Percentiles rank a stretch among this genome's conserved stretches.
Evolutionary conservation across 257 asterid species (phyloP).

Genomic region (Nemophila menziesii): DNA sequence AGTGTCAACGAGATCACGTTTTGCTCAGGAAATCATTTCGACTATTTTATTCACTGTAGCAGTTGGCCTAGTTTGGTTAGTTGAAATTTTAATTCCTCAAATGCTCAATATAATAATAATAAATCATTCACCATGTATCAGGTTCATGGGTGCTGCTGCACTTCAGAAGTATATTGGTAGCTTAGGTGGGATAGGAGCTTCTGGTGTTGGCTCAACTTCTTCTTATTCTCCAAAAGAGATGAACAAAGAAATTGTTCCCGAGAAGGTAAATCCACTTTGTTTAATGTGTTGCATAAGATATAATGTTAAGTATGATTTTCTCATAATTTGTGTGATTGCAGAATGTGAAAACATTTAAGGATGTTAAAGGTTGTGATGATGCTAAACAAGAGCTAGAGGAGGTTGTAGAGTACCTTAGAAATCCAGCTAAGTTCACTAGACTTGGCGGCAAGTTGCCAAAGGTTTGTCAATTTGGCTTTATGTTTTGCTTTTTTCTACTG

Average conservation of each 20-base stretch:
- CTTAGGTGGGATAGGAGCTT: slow-evolving; percentile 91
- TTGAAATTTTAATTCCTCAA: background rate
- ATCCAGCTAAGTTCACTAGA: slow-evolving; percentile 87
- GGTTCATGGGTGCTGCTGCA: slow-evolving; percentile 76
- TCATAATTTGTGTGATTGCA: slow-evolving; percentile 24
- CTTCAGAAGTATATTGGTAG: slow-evolving; percentile 90
- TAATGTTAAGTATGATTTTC: background rate
- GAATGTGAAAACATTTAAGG: slow-evolving; percentile 97
- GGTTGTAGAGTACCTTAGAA: slow-evolving; percentile 91
- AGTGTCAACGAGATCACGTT: slow-evolving; percentile 53
- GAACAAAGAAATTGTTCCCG: slow-evolving; percentile 79
- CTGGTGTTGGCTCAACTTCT: slow-evolving; percentile 90
- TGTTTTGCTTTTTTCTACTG: background rate
- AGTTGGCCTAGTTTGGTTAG: slow-evolving; percentile 81
- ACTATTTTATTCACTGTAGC: slow-evolving; percentile 72
- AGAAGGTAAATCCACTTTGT: slow-evolving; percentile 44
- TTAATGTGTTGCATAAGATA: background rate
- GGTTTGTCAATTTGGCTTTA: slow-evolving; percentile 34
- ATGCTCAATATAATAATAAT: background rate
- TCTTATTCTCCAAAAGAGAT: slow-evolving; percentile 77
- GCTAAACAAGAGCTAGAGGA: slow-evolving; percentile 99
- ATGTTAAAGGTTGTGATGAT: slow-evolving; percentile 98
- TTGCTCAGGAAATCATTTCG: slow-evolving; percentile 67
- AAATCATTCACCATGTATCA: slow-evolving; percentile 18
- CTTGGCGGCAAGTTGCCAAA: slow-evolving; percentile 95